Conservation (phyloP, 345 rosid genomes). For the Gossypium herbaceum region DNA sequence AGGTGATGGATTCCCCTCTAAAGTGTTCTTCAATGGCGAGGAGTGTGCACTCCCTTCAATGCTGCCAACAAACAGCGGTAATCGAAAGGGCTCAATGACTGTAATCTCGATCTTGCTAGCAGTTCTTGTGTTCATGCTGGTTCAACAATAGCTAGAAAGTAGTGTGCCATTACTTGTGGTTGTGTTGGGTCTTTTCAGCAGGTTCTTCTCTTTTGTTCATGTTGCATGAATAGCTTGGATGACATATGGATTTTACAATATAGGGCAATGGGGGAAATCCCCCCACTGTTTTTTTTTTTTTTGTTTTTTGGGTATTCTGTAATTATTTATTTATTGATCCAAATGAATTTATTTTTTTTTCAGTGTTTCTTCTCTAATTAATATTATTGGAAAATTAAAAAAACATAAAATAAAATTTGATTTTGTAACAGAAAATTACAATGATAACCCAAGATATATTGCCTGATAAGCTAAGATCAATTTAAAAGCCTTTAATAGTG, state of each 20-base stretch:
- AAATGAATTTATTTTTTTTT: neutral
- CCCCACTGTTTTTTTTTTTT: neutral
- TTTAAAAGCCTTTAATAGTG: too few relatives aligned
- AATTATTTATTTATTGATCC: neutral
- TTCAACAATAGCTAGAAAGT: constrained; percentile 31
- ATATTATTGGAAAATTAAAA: neutral
- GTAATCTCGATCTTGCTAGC: constrained; percentile 28
- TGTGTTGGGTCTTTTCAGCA: constrained; percentile 18
- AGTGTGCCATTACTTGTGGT: neutral
- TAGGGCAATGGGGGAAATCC: neutral
- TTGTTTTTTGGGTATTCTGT: neutral
- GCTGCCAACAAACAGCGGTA: constrained; percentile 44
- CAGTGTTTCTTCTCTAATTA: neutral
- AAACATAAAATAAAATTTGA: too few relatives aligned
- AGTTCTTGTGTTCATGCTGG: constrained; percentile 28
- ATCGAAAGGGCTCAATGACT: constrained; percentile 24
- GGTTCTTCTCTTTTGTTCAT: constrained; percentile 22
- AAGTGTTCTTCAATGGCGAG: constrained; percentile 92
- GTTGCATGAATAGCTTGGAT: constrained; percentile 17
- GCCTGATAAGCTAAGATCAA: too few relatives aligned
- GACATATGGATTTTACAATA: neutral
- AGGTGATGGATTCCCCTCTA: constrained; percentile 86
- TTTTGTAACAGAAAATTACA: too few relatives aligned
- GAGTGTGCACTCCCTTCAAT: constrained; percentile 75
- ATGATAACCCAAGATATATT: too few relatives aligned